Conservation (phyloP, 2,329 filamentous ascomycete species). For the Orbilia ellipsospora region DNA sequence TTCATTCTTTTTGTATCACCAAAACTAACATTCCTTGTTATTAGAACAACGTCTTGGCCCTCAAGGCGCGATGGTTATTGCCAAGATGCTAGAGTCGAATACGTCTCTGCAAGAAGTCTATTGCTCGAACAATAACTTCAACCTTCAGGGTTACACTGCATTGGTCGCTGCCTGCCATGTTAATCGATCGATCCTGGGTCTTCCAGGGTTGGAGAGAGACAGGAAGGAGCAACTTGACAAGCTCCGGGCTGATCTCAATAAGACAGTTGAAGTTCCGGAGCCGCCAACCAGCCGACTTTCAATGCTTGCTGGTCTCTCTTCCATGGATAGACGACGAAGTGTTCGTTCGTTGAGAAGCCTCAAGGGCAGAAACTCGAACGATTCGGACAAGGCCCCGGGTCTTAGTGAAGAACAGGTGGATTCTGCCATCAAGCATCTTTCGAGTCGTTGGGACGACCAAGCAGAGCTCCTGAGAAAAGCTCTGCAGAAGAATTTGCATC, state of each 20-base stretch:
- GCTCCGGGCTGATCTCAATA: constrained; percentile 58
- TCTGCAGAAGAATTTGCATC: constrained; percentile 30
- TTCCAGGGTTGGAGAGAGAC: constrained; percentile 73
- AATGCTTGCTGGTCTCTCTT: constrained; percentile 30
- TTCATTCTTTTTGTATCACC: not conserved
- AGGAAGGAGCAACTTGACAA: constrained; percentile 70
- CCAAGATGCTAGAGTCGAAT: constrained; percentile 75
- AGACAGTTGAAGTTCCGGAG: constrained; percentile 46
- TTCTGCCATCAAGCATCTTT: constrained; percentile 42
- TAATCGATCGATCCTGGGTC: constrained; percentile 72
- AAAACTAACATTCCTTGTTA: constrained; percentile 22
- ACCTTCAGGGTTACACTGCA: constrained; percentile 76
- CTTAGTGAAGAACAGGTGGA: constrained; percentile 52
- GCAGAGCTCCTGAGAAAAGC: constrained; percentile 27
- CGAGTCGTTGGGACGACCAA: constrained; percentile 50
- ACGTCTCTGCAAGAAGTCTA: constrained; percentile 72
- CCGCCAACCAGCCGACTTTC: constrained; percentile 40
- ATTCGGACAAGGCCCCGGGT: constrained; percentile 47
- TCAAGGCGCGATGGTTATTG: constrained; percentile 75
- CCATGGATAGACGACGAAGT: constrained; percentile 40
- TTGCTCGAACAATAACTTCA: constrained; percentile 78
- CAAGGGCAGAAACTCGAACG: constrained; percentile 45
- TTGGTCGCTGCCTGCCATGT: constrained; percentile 75
- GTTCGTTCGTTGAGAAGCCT: constrained; percentile 51
- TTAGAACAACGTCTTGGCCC: constrained; percentile 73